Conservation (phyloP, 768 basidiomycete genomes). For the Mycena vitilis region DNA sequence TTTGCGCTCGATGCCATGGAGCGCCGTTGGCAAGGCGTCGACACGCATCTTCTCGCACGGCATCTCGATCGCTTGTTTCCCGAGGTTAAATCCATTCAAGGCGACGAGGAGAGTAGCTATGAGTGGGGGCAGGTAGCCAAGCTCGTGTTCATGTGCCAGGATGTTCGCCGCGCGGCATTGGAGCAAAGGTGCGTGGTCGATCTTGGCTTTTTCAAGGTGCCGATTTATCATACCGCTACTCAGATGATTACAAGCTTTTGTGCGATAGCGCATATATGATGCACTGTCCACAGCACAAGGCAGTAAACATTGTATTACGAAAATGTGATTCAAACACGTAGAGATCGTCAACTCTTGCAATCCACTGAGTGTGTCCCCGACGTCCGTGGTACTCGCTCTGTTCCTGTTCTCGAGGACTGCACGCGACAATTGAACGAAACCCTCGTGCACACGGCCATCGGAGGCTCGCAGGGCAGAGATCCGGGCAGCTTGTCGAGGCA, state of each 20-base stretch:
- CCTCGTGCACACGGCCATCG: not conserved
- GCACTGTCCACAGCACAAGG: no score
- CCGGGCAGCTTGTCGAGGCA: not conserved
- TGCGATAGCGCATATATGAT: no score
- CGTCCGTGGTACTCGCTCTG: no score
- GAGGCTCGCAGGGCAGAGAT: not conserved
- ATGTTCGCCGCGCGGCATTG: slow-evolving; percentile 15
- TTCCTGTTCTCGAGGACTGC: no score
- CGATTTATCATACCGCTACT: no score
- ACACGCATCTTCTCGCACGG: slow-evolving; percentile 7
- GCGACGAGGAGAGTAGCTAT: not conserved
- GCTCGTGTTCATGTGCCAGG: slow-evolving; percentile 12
- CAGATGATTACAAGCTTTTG: no score
- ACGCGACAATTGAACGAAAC: not conserved
- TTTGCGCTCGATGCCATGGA: not conserved
- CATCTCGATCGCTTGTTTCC: slow-evolving; percentile 18
- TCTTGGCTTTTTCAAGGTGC: no score
- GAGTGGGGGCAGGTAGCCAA: slow-evolving; percentile 1
- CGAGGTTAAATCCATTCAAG: not conserved
- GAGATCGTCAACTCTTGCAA: no score
- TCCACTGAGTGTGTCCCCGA: no score
- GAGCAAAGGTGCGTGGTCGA: slow-evolving; percentile 4
- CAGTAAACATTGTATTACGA: no score
- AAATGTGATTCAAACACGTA: no score
- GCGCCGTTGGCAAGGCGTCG: not conserved